These are phyloP conservation scores for Fusarium marasasianum DNA, from an alignment of 2,329 filamentous ascomycete genomes.

Conservation along the genomic window DNA sequence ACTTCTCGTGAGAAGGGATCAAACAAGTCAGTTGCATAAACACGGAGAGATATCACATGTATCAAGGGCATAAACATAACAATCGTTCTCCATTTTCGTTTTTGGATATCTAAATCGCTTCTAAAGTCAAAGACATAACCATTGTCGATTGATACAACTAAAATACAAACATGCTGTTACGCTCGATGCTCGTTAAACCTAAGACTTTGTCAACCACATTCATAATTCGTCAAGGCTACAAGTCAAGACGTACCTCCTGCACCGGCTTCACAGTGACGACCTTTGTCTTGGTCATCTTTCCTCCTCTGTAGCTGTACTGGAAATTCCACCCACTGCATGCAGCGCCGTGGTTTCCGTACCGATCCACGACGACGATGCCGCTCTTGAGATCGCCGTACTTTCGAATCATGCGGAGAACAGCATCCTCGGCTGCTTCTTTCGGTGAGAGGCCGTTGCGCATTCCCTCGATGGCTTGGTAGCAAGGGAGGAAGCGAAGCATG, in stretches of 20 bases:
- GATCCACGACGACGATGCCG: conserved; percentile 62
- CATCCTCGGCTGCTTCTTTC: conserved; percentile 60
- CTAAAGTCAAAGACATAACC: background rate
- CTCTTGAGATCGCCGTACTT: conserved; percentile 58
- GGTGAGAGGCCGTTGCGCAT: conserved; percentile 60
- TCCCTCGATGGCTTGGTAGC: conserved; percentile 66
- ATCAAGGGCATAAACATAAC: background rate
- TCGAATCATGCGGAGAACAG: conserved; percentile 58
- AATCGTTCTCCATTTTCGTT: background rate
- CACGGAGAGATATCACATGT: background rate
- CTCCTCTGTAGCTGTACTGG: conserved; percentile 61
- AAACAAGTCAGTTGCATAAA: background rate
- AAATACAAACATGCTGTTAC: background rate
- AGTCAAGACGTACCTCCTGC: conserved; percentile 13
- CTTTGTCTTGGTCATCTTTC: conserved; percentile 55
- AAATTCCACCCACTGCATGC: conserved; percentile 65
- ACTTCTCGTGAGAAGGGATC: background rate
- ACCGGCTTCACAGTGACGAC: conserved; percentile 54
- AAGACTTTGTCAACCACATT: background rate
- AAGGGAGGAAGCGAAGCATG: conserved; percentile 67
- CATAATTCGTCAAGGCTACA: conserved; percentile 1
- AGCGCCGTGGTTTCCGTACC: conserved; percentile 58
- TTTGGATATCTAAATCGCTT: background rate
- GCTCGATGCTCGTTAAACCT: conserved; percentile 3
- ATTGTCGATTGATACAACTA: background rate